Evolutionary conservation across 1,139 yeast species (phyloP), one percentile per base, ranked within the genome.

Genomic region (Yamadazyma sp.): DNA sequence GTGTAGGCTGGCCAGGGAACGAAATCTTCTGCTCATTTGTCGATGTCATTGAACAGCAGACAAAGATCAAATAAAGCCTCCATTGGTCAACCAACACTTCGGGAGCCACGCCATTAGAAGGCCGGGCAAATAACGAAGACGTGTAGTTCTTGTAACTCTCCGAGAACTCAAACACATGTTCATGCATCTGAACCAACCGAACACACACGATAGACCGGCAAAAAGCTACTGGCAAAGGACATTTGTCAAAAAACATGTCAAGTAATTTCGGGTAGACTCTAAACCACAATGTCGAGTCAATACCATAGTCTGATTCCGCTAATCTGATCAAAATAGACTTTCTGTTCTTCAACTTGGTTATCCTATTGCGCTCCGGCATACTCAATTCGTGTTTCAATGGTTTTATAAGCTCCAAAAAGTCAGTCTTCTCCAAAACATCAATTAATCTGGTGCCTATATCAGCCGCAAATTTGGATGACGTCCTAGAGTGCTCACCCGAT

Each of bases 241-340:
- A 90, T 38, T 73, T 75, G 43, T 82, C 88, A 49, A 87, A 89
- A 45, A 94, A 80, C 2, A 80, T 71, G 30, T 76, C 80, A 34
- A 92, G 64, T 4, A 94, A 64, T 33, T 75, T 77, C 1, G 97
- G 97, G 53, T 86, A 90, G 1, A 85, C 76, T 48, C 95, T 76
- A 51, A 90, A 83, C 98, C 98, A 94, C 17, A 94, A 66, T 0
- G 98, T 96, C 1, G 95, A 82, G 59, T 94, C 98, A 8, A 92
- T 90, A 2, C 97, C 97, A 54, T 89, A 86, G 45, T 86, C 96
- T 2, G 96, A 86, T 51, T 87, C 96, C 0, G 96, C 96, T 11
- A 92, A 63, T 38, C 80, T 73, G 0, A 86, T 69, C 17, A 94
- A 62, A 2, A 86, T 75, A 23, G 85, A 86, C 43, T 79, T 78